Evolutionary conservation across 169 alveolate genomes (phyloP), one percentile per base, ranked within the genome.

Genomic region (Miamiensis avidus): DNA sequence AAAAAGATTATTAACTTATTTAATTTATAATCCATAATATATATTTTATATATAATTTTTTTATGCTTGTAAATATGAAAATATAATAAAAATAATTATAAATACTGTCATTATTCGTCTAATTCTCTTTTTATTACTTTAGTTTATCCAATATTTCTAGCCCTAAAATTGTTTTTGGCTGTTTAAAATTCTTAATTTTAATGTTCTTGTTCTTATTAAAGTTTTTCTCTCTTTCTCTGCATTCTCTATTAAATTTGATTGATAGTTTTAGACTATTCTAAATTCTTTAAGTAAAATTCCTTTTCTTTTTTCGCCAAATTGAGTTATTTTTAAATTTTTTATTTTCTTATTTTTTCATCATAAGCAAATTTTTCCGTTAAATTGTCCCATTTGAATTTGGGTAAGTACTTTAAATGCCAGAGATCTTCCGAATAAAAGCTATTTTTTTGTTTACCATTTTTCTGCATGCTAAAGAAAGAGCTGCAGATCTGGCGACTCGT

Each of bases 341-440:
- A 82, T 74, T 92, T 93, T 78, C 91, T 89, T 0, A 93, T 88
- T 76, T 91, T 94, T 72, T 87, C 86, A 32, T 96, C 95, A 83
- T 92, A 90, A 69, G 90, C 92, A 65, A 96, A 81, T 74, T 94
- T 93, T 84, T 92, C 97, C 34, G 91, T 91, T 74, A 96, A 89
- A 82, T 94, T 85, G 31, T 93, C 93, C 97, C 97, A 96, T 82
- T 93, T 96, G 78, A 94, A 94, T 86, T 89, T 92, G 34, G 95
- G 92, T 31, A 94, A 91, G 89, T 94, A 96, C 84, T 92, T 91
- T 27, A 94, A 92, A 78, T 83, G 88, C 97, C 98, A 94, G 29
- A 90, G 81, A 82, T 96, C 97, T 89, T 96, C 98, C 0, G 78
- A 65, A 49, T 74, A 75, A 74, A 81, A 81, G 34, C 49, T 81